phyloP scores from a whole-genome alignment of 441 rosid species.

The Populus hybrid region DNA sequence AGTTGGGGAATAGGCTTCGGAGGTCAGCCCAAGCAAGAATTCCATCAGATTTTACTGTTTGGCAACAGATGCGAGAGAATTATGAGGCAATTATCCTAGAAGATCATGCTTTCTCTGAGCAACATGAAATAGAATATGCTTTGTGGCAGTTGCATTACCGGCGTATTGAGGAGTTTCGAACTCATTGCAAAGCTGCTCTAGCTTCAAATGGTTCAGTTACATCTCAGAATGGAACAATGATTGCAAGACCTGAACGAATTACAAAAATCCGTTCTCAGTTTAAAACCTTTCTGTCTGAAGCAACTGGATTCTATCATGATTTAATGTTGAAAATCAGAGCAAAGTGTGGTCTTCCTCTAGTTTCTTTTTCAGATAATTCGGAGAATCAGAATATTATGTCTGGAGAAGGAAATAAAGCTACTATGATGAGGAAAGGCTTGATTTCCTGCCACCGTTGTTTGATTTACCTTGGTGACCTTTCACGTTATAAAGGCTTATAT shows the following conservation, averaged over 20 bases:
- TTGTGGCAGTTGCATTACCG: conserved; percentile 92
- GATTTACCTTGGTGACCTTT: conserved; percentile 95
- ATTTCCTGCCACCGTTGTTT: conserved; percentile 93
- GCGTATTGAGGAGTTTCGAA: conserved; percentile 75
- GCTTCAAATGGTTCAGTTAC: conserved; percentile 42
- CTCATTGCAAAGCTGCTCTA: conserved; percentile 59
- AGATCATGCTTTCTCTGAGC: conserved; percentile 87
- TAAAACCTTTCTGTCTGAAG: conserved; percentile 90
- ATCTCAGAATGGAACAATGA: conserved; percentile 53
- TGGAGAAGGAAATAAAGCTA: conserved; percentile 28
- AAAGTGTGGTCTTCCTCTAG: conserved; percentile 90
- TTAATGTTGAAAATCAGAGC: conserved; percentile 71
- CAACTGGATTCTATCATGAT: conserved; percentile 92
- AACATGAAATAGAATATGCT: conserved; percentile 65
- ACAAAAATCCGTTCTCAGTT: conserved; percentile 67
- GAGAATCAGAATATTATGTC: conserved; percentile 38
- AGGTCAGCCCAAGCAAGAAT: conserved; percentile 71
- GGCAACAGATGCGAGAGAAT: conserved; percentile 97
- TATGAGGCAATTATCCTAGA: conserved; percentile 88
- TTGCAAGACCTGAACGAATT: conserved; percentile 52
- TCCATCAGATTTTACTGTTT: conserved; percentile 72
- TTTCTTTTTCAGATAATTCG: conserved; percentile 69
- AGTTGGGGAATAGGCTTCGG: conserved; percentile 69
- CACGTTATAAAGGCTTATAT: conserved; percentile 85
- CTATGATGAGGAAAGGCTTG: conserved; percentile 69